Evolutionary conservation across 2,329 filamentous ascomycete genomes (phyloP), one percentile per base, ranked within the genome.

Genomic region (Cercospora sesami): DNA sequence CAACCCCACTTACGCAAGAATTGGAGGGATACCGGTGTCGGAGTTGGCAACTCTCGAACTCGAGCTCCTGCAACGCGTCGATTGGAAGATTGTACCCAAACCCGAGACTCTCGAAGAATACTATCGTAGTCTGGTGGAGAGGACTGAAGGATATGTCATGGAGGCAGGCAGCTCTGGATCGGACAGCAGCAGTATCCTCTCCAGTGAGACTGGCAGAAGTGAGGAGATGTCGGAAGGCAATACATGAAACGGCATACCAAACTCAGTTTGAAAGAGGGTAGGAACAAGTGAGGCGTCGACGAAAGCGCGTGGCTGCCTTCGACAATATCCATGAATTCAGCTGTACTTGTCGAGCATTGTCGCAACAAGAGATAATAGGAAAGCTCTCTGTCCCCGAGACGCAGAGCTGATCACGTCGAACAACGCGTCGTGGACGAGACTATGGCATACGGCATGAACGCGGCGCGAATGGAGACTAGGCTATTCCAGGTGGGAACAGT

Each of bases 21-120:
- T 99, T 0, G 95, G 95, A 5, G 95, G 95, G 70, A 93, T 99
- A 60, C 93, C 92, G 72, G 86, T 97, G 42, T 89, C 91, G 60
- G 95, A 99, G 80, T 82, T 99, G 71, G 96, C 95, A 67, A 83
- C 97, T 66, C 83, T 99, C 9, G 95, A 99, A 79, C 85, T 99
- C 31, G 95, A 99, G 75, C 97, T 99, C 73, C 82, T 99, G 33
- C 93, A 94, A 77, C 86, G 92, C 63, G 91, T 99, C 30, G 92
- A 97, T 76, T 99, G 95, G 94, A 92, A 91, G 75, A 99, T 99
- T 73, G 94, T 99, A 3, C 95, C 95, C 5, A 93, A 96, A 75
- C 94, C 95, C 1, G 95, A 98, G 78, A 91, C 96, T 2, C 83
- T 99, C 53, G 92, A 93, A 28, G 93, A 96, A 66, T 99, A 99